Conservation (phyloP, 768 basidiomycete species). For the Boletellus emodensis region DNA sequence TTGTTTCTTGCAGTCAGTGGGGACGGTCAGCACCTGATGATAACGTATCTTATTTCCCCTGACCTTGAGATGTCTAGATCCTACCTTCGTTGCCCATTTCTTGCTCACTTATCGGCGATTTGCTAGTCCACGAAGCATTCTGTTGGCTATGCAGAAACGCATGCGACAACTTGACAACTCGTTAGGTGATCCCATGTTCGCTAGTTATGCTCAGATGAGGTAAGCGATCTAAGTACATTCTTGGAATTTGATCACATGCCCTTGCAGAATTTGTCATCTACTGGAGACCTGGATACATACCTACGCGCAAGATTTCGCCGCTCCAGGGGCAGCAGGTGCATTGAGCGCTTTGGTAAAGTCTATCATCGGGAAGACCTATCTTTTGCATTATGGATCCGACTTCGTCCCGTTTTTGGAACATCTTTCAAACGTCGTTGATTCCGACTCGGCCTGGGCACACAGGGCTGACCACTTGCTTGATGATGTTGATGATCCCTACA, state of each 20-base stretch:
- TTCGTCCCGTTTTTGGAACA: slow-evolving; percentile 77
- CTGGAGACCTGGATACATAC: slow-evolving; percentile 74
- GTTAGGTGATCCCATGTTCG: slow-evolving; percentile 78
- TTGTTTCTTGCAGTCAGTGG: slow-evolving; percentile 80
- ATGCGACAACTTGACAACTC: slow-evolving; percentile 74
- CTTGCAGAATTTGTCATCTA: slow-evolving; percentile 67
- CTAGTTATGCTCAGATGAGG: slow-evolving; percentile 88
- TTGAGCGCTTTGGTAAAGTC: slow-evolving; percentile 74
- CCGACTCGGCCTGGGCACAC: slow-evolving; percentile 71
- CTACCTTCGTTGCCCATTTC: slow-evolving; percentile 74
- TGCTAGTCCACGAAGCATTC: slow-evolving; percentile 68
- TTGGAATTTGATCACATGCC: neutral
- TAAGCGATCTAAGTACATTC: slow-evolving; percentile 24
- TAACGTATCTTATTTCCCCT: slow-evolving; percentile 7
- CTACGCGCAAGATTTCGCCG: slow-evolving; percentile 78
- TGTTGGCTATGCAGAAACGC: slow-evolving; percentile 86
- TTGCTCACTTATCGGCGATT: slow-evolving; percentile 82
- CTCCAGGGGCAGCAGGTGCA: slow-evolving; percentile 67
- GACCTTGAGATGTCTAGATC: slow-evolving; percentile 46
- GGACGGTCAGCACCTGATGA: slow-evolving; percentile 51
- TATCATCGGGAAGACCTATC: slow-evolving; percentile 73
- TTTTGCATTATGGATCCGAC: slow-evolving; percentile 81
- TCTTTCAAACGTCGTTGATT: slow-evolving; percentile 59
- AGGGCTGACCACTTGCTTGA: slow-evolving; percentile 54
- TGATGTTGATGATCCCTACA: slow-evolving; percentile 62